Base-by-base conservation (phyloP, 345 rosid species). In the Gossypioides kirkii region DNA sequence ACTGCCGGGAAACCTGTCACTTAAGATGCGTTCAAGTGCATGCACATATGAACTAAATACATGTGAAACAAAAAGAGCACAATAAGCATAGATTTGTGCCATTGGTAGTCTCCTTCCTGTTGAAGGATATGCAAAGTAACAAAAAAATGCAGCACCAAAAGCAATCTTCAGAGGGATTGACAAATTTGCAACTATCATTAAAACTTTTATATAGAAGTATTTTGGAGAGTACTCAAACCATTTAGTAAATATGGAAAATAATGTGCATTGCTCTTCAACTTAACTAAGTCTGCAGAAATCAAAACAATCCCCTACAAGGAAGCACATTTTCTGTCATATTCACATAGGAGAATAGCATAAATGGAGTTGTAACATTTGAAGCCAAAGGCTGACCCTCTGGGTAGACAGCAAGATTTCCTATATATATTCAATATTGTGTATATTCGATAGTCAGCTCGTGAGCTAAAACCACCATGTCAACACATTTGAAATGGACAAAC, bases 51-150 rank as follows among this genome's bases (percentile, higher is more conserved):
- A 32, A 28, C 42, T n/a, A 68, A 49, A 26, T n/a, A 3, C 43
- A 25, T 4, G 16, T 13, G 11, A 22, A 22, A 47, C 56, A 25
- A 23, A 47, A 67, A 25, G 8, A 46, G 26, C 10, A 28, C 38
- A 66, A 45, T 11, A 66, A 43, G 38, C 36, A 43, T 64, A 65
- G 54, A 66, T 10, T 42, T 12, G 32, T 43, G 69, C 10, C 28
- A 64, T 6, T 64, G 14, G 2, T 12, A 64, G 23, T 42, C n/a
- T 43, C 69, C 9, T 36, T 64, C 52, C 52, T 42, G 49, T 43
- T 42, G 52, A 42, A 43, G 11, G 52, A 43, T 42, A 46, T 43
- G 32, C 69, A 64, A 43, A 45, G 70, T 65, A 65, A 65, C 53
- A 43, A 43, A 64, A 32, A 64, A 41, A 42, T 64, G 10, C 32